phyloP scores from a whole-genome alignment of 179 eudicot species.

The Patellifolia procumbens region DNA sequence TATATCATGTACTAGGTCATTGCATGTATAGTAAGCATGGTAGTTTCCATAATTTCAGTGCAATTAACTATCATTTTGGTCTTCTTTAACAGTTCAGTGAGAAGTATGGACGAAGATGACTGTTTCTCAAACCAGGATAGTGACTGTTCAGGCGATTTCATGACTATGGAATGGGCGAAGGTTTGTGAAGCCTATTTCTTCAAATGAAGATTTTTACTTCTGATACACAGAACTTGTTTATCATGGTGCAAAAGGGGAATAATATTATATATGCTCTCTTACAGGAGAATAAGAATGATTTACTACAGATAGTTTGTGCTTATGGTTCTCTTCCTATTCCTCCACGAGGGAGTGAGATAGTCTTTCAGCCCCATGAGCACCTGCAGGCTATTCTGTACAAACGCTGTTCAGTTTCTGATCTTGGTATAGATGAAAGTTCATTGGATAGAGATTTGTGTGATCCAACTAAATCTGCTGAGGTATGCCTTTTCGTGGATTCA shows the following conservation, averaged over 20 bases:
- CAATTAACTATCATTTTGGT: conserved; percentile 17
- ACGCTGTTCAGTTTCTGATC: conserved; percentile 64
- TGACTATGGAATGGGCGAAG: conserved; percentile 85
- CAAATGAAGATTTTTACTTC: conserved; percentile 3
- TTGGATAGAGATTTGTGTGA: conserved; percentile 37
- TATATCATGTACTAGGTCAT: background rate
- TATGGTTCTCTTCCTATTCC: conserved; percentile 74
- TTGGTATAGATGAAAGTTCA: conserved; percentile 46
- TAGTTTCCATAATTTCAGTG: background rate
- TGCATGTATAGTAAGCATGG: conserved; percentile 3
- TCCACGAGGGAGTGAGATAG: conserved; percentile 62
- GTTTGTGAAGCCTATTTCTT: conserved; percentile 46
- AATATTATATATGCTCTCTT: conserved; percentile 1
- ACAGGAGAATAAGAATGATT: conserved; percentile 81
- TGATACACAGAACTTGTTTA: conserved; percentile 5
- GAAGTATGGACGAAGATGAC: conserved; percentile 72
- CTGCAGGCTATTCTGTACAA: conserved; percentile 67
- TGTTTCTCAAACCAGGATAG: conserved; percentile 45
- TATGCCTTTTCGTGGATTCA: conserved; percentile 27
- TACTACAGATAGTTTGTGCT: conserved; percentile 74
- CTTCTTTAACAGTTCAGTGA: conserved; percentile 79
- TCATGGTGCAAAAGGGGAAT: background rate
- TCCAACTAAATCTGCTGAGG: conserved; percentile 55
- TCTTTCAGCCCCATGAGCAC: conserved; percentile 91
- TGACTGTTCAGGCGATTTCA: conserved; percentile 56